phyloP scores from a whole-genome alignment of 1,139 yeast genomes.

The Suhomyces wounanorum region DNA sequence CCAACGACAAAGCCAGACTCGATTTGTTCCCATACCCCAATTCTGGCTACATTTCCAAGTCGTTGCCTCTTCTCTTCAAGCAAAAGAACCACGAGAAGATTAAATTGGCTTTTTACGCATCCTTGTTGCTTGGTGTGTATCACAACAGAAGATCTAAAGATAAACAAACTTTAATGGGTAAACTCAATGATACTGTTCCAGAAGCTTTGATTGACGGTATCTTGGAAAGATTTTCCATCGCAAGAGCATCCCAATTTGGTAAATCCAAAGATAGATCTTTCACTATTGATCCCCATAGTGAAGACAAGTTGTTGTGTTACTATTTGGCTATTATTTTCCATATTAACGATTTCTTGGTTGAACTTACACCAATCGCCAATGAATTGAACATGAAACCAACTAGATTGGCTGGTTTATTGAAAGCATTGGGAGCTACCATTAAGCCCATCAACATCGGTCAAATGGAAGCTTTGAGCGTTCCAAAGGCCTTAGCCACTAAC shows the following conservation, averaged over 20 bases:
- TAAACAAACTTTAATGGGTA: constrained; percentile 62
- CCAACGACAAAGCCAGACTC: constrained; percentile 48
- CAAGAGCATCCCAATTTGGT: constrained; percentile 67
- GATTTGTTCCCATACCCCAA: constrained; percentile 63
- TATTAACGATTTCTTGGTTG: constrained; percentile 73
- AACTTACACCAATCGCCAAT: constrained; percentile 78
- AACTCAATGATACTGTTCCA: constrained; percentile 64
- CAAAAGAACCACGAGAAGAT: constrained; percentile 56
- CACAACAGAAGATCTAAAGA: constrained; percentile 64
- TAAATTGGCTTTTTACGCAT: constrained; percentile 74
- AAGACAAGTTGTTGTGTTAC: constrained; percentile 82
- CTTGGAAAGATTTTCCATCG: constrained; percentile 66
- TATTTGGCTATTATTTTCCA: constrained; percentile 72
- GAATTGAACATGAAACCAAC: constrained; percentile 85
- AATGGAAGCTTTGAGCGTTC: constrained; percentile 81
- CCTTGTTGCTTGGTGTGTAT: constrained; percentile 78
- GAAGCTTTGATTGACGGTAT: constrained; percentile 74
- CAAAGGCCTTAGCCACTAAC: constrained; percentile 61
- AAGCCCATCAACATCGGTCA: constrained; percentile 77
- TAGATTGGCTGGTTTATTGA: constrained; percentile 65
- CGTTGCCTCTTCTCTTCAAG: constrained; percentile 43
- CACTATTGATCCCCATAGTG: constrained; percentile 81
- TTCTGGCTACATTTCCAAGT: constrained; percentile 55
- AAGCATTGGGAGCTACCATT: constrained; percentile 79
- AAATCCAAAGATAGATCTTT: constrained; percentile 72